Evolutionary conservation across 345 rosid genomes (phyloP).

Genomic region (Corchorus olitorius): DNA sequence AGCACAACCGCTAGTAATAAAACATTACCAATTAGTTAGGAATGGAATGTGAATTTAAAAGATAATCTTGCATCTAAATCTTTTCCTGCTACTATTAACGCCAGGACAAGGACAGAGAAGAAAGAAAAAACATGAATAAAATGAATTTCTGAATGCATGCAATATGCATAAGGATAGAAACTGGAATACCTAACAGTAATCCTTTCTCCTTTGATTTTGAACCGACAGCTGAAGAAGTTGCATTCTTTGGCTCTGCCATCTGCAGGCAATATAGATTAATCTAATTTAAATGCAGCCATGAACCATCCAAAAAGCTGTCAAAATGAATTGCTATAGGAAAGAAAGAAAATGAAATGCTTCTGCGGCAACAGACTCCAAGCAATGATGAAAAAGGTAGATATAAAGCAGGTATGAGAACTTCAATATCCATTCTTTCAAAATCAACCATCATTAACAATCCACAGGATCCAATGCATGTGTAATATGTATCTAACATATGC

Average conservation of each 20-base stretch:
- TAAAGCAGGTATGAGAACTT: not conserved
- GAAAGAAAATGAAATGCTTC: not conserved
- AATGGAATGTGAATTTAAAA: not conserved
- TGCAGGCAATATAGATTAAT: slow-evolving; percentile 1
- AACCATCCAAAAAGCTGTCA: not conserved
- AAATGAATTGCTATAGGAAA: slow-evolving; percentile 14
- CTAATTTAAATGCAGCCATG: not conserved
- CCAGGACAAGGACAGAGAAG: no score
- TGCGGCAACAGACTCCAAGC: not conserved
- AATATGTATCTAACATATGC: not conserved
- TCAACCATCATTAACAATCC: not conserved
- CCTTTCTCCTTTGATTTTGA: slow-evolving; percentile 36
- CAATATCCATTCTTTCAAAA: not conserved
- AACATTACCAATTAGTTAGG: not conserved
- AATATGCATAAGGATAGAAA: not conserved
- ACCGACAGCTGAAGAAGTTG: slow-evolving; percentile 34
- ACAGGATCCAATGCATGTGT: not conserved
- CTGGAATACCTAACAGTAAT: slow-evolving; percentile 45
- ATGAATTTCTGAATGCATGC: not conserved
- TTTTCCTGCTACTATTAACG: slow-evolving; percentile 3
- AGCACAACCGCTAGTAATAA: not conserved
- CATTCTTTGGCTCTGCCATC: slow-evolving; percentile 50
- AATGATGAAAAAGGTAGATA: not conserved
- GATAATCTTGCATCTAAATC: not conserved
- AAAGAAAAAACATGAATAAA: no score